Conservation (phyloP, 768 basidiomycete species). For the Podaxis sp. region DNA sequence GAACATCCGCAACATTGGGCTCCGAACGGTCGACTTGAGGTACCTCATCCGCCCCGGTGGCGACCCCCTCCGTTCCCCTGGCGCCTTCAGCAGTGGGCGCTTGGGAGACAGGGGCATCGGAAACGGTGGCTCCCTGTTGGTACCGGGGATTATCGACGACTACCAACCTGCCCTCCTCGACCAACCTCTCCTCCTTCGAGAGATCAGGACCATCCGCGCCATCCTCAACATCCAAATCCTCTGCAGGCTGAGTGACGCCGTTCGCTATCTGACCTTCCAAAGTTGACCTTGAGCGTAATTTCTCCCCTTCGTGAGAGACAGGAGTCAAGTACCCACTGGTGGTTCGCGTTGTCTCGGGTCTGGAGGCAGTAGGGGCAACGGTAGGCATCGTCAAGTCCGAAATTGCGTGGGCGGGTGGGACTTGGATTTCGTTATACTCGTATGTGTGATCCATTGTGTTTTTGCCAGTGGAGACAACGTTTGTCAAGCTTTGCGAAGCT, state of each 20-base stretch:
- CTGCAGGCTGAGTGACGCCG: neutral
- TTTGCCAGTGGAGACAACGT: neutral
- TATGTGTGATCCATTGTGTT: neutral
- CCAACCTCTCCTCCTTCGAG: constrained; percentile 29
- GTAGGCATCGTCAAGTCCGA: constrained; percentile 2
- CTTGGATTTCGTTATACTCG: neutral
- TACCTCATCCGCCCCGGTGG: neutral
- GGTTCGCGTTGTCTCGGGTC: neutral
- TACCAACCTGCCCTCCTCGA: constrained; percentile 26
- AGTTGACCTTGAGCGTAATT: neutral
- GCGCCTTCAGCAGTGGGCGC: neutral
- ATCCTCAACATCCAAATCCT: constrained; percentile 15
- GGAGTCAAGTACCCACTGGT: constrained; percentile 9
- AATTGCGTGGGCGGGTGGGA: constrained; percentile 9
- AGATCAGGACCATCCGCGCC: constrained; percentile 21
- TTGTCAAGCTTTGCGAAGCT: neutral
- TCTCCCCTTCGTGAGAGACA: constrained; percentile 10
- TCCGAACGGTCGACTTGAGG: neutral
- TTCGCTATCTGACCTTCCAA: neutral
- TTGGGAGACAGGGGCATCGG: neutral
- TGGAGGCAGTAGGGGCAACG: neutral
- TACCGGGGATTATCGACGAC: constrained; percentile 59
- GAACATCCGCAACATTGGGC: neutral
- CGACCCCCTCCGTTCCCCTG: neutral
- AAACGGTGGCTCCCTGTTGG: constrained; percentile 11